Evolutionary conservation across 495 filamentous ascomycete genomes (phyloP).

Genomic region (Penicillium crystallinum): DNA sequence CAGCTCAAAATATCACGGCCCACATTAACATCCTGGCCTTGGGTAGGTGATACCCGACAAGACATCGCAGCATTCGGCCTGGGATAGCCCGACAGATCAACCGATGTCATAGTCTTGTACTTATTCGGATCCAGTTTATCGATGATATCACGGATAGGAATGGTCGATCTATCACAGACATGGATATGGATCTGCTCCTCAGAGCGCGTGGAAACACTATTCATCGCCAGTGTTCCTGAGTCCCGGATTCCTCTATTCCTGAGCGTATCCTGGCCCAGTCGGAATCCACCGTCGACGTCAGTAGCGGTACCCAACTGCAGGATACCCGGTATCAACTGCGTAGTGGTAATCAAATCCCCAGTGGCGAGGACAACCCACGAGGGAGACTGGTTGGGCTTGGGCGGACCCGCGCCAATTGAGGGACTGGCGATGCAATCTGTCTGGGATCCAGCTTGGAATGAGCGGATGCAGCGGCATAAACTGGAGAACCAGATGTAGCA

Average conservation of each 20-base stretch:
- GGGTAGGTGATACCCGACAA: not conserved
- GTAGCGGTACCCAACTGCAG: not conserved
- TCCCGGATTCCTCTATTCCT: not conserved
- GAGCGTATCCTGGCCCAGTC: conserved; percentile 2
- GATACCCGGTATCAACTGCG: not conserved
- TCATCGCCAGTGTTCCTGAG: not conserved
- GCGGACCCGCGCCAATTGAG: not conserved
- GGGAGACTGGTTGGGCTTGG: not conserved
- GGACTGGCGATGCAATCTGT: not conserved
- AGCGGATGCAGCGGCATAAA: not conserved
- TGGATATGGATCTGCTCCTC: conserved; percentile 7
- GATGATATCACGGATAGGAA: not conserved
- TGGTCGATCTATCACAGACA: not conserved
- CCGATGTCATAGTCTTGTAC: not conserved
- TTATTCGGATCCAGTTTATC: not conserved
- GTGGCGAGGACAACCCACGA: not conserved
- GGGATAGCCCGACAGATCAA: not conserved
- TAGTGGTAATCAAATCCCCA: conserved; percentile 1
- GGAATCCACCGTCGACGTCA: not conserved
- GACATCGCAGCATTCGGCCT: not conserved
- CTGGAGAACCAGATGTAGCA: conserved; percentile 1
- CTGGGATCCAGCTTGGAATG: not conserved
- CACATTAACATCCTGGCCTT: not conserved
- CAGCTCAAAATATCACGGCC: not conserved
- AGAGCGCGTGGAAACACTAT: not conserved